A percentile compares a stretch with the other conserved stretches of the same genome.
These are phyloP conservation scores for Sisymbrium irio DNA, from an alignment of 345 rosid species.

Conservation along the genomic window DNA sequence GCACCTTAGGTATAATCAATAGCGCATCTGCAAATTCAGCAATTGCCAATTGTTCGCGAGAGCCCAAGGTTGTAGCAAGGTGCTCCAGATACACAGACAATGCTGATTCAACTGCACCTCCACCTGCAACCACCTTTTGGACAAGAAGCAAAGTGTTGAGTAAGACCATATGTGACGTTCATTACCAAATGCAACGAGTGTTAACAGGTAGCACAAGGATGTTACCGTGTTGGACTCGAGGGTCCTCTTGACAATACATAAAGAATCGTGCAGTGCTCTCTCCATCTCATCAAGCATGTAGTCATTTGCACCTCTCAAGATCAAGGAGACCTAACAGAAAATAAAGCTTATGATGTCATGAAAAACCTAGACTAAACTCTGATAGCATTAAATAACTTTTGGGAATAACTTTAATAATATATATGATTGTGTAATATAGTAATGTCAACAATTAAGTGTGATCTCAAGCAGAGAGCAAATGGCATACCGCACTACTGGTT, in stretches of 20 bases:
- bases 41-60: slow-evolving; percentile 90
- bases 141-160: background rate
- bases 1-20: slow-evolving; percentile 83
- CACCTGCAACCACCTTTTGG: slow-evolving; percentile 92
- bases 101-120: slow-evolving; percentile 97
- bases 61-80: slow-evolving; percentile 90
- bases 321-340: slow-evolving; percentile 71
- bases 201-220: slow-evolving; percentile 2
- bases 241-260: slow-evolving; percentile 88
- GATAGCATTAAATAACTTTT: background rate
- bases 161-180: background rate
- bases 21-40: slow-evolving; percentile 96
- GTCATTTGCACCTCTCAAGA: slow-evolving; percentile 96
- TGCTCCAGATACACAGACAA: slow-evolving; percentile 87
- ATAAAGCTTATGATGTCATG: background rate
- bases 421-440: background rate
- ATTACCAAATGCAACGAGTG: background rate
- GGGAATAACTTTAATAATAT: too few species aligned
- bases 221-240: slow-evolving; percentile 89
- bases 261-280: slow-evolving; percentile 86
- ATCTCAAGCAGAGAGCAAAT: slow-evolving; percentile 1
- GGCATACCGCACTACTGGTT: slow-evolving; percentile 72
- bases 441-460: background rate
- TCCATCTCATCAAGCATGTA: slow-evolving; percentile 99
- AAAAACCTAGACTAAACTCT: background rate